phyloP scores from a whole-genome alignment of 257 asterid genomes.

The Nicotiana undulata region DNA sequence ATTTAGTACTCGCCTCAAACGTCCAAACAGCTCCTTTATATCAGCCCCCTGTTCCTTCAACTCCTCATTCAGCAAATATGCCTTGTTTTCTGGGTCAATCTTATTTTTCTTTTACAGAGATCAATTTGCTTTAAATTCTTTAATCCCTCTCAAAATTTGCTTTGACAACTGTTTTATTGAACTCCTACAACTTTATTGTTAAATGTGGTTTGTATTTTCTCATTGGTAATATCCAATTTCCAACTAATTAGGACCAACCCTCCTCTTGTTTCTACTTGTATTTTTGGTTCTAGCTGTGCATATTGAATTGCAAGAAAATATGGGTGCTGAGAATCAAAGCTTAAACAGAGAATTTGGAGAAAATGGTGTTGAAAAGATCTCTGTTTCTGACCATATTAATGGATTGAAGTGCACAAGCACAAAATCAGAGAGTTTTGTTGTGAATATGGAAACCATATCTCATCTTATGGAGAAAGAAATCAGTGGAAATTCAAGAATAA shows the following conservation, averaged over 20 bases:
- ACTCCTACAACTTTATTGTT: neutral
- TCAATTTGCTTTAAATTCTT: neutral
- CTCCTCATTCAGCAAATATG: neutral
- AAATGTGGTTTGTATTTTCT: neutral
- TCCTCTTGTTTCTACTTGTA: neutral
- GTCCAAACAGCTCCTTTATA: slow-evolving; percentile 8
- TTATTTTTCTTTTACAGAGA: neutral
- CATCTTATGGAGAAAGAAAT: slow-evolving; percentile 42
- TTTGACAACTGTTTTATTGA: neutral
- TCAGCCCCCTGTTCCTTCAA: neutral
- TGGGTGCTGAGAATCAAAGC: slow-evolving; percentile 28
- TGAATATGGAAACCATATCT: slow-evolving; percentile 51
- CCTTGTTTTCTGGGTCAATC: neutral
- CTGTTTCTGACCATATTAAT: neutral
- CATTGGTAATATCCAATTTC: neutral
- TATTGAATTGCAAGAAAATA: slow-evolving; percentile 21
- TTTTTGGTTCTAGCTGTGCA: neutral
- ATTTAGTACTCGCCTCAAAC: neutral
- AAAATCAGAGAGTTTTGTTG: slow-evolving; percentile 3
- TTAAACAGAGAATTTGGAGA: slow-evolving; percentile 26
- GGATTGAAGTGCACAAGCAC: neutral
- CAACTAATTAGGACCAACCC: neutral
- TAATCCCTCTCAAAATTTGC: neutral
- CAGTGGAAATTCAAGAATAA: slow-evolving; percentile 51
- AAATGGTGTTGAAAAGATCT: slow-evolving; percentile 7